A percentile compares a stretch with the other conserved stretches of the same genome.
These are phyloP conservation scores for Raffaelea ambrosiae DNA, from an alignment of 2,329 filamentous ascomycete species.

Conservation along the genomic window DNA sequence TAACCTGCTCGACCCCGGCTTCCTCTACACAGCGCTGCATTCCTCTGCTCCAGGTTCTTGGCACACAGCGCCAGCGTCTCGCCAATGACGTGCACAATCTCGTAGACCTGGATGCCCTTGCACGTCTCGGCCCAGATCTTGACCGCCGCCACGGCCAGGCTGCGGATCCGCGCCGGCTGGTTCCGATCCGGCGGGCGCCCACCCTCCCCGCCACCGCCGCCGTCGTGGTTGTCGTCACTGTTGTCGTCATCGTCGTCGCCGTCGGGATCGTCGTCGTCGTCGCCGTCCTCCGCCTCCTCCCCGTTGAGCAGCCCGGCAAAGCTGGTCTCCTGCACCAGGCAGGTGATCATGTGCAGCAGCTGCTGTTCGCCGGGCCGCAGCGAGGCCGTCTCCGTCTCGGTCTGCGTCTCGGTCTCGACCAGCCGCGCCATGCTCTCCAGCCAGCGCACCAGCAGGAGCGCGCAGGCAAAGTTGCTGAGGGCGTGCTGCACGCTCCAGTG, in stretches of 20 bases:
- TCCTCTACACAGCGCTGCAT: too few relatives aligned
- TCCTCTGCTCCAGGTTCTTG: too few relatives aligned
- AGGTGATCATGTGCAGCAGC: slow-evolving; percentile 2
- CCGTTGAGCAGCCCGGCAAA: not conserved
- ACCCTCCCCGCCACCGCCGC: too few relatives aligned
- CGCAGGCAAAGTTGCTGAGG: slow-evolving; percentile 2
- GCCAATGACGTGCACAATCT: not conserved
- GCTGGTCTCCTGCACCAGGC: slow-evolving; percentile 2
- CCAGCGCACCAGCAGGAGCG: slow-evolving; percentile 1
- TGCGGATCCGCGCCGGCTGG: not conserved
- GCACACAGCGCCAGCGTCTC: not conserved
- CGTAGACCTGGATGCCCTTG: not conserved
- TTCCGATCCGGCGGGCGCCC: too few relatives aligned
- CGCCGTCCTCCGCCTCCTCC: too few relatives aligned
- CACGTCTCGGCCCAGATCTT: not conserved
- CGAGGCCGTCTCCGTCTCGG: not conserved
- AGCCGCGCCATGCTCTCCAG: not conserved
- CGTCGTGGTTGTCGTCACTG: too few relatives aligned
- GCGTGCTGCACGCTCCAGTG: slow-evolving; percentile 6
- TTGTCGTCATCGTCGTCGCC: too few relatives aligned
- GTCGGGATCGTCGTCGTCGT: too few relatives aligned
- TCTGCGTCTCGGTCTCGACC: not conserved
- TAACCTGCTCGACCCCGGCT: too few relatives aligned
- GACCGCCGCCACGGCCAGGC: not conserved
- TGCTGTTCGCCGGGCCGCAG: not conserved